Evolutionary conservation across 148 eudicot species (phyloP), one percentile per base, ranked within the genome.

Genomic region (Bassia scoparia): DNA sequence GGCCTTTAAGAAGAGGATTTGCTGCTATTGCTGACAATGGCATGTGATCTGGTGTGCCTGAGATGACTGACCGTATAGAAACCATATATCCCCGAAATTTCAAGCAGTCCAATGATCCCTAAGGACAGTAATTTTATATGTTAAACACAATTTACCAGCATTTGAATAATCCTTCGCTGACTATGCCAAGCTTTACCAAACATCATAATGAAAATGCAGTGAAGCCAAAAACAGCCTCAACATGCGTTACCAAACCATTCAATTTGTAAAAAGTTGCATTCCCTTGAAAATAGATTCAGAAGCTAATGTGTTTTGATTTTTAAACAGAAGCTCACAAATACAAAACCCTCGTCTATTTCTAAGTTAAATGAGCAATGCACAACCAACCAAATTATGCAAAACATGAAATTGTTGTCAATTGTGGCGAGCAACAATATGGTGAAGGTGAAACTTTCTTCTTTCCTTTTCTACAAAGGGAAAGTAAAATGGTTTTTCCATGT

Each of bases 101-200:
- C 75, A 93, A 83, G 87, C 94, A 90, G 15, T 81, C 84, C 67
- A 93, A 71, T 43, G 98, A 93, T 74, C 97, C 94, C 98, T 93
- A 86, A 35, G 70, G 23, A 71, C 41, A 37, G 7, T 3, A 7
- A 37, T 37, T 3, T 14, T 46, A 1, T 14, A 46, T 10, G n/a
- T 48, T 41, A 24, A 44, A 17, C 49, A 2, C 13, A 50, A n/a
- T 50, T 38, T 29, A 46, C 17, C 34, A 14, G 24, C 35, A 16
- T 4, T 33, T 38, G 20, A 6, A 21, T 10, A 5, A 15, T 49
- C 12, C 50, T 14, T 2, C 12, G 4, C 54, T 14, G 2, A 7
- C 5, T 21, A 52, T 35, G 46, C 3, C 68, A 63, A 10, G 29
- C 24, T 63, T 37, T 35, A n/a, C 44, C 68, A 20, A 0, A 48